phyloP scores from a whole-genome alignment of 2,329 filamentous ascomycete genomes.

The Phaeosphaeria sp. region DNA sequence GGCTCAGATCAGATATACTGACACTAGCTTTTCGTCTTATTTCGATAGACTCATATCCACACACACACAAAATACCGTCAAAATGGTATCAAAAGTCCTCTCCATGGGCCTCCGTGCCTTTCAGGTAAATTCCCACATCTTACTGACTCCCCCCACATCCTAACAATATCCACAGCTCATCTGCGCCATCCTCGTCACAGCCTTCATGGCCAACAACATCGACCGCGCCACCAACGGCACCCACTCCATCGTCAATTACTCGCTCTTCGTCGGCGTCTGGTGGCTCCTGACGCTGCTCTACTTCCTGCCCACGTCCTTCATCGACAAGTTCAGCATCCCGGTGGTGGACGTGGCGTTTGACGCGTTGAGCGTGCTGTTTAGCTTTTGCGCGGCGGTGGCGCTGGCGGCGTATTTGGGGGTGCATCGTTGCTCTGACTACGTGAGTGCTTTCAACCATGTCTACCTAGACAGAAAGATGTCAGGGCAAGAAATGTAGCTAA shows the following conservation, averaged over 20 bases:
- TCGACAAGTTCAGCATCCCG: constrained; percentile 61
- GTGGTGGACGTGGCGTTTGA: constrained; percentile 65
- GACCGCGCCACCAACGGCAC: constrained; percentile 59
- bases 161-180: constrained; percentile 63
- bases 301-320: constrained; percentile 64
- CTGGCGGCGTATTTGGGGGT: constrained; percentile 72
- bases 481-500: too few species aligned
- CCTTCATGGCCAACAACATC: constrained; percentile 70
- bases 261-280: constrained; percentile 73
- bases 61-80: constrained; percentile 14
- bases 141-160: too few species aligned
- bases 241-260: constrained; percentile 64
- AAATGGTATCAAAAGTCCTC: constrained; percentile 51
- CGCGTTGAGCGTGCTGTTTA: constrained; percentile 68
- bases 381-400: constrained; percentile 73
- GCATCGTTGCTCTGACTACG: constrained; percentile 71
- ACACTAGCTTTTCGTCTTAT: background rate
- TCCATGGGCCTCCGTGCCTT: constrained; percentile 51
- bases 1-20: background rate
- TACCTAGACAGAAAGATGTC: too few species aligned
- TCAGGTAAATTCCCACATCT: constrained; percentile 51
- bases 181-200: constrained; percentile 66
- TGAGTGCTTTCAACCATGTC: constrained; percentile 18
- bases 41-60: constrained; percentile 4
- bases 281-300: constrained; percentile 71